Base-by-base conservation (phyloP, 352 stramenopile genomes). In the Globisporangium cederbergense region DNA sequence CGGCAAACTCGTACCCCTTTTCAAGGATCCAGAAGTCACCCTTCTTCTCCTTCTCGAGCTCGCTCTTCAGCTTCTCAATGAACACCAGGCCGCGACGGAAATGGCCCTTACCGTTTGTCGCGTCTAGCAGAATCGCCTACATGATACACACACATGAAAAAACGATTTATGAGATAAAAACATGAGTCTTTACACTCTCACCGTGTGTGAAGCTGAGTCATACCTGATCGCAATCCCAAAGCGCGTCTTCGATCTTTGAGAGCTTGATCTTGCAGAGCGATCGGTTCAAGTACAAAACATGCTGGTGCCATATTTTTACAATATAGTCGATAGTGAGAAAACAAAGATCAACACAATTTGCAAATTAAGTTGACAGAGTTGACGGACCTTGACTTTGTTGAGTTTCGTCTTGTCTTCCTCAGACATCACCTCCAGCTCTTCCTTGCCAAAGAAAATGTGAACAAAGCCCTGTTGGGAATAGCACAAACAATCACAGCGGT, bases 21-120 rank as follows among this genome's bases (percentile, higher is more conserved):
- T 95, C 86, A 32, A 95, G 73, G 55, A 95, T 91, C 86, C 86
- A 95, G 40, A 95, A 95, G 57, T 95, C 81, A 62, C 81, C 80
- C 28, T 79, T 79, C 57, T 84, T 75, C 62, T 95, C 86, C 49
- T 95, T 95, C 25, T 85, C 83, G 0, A 95, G 65, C 65, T 95
- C 86, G 13, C 66, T 67, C 58, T 91, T 91, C 43, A 95, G 71
- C 58, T 95, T 95, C 60, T 92, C 84, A 16, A 80, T 88, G 59
- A 80, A 95, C 16, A 93, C 86, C 14, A 95, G 72, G 8, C 75
- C 80, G 22, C 84, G 84, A 51, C 86, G 86, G 66, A 93, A 95
- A 62, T 95, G 83, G 40, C 79, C 84, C 58, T 95, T 95, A 51
- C 75, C 78, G 49, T 76, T 89, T 6, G 55, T 77, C 14, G 75